These are phyloP conservation scores for Globisporangium mamillatum DNA, from an alignment of 352 stramenopile genomes.

Conservation along the genomic window DNA sequence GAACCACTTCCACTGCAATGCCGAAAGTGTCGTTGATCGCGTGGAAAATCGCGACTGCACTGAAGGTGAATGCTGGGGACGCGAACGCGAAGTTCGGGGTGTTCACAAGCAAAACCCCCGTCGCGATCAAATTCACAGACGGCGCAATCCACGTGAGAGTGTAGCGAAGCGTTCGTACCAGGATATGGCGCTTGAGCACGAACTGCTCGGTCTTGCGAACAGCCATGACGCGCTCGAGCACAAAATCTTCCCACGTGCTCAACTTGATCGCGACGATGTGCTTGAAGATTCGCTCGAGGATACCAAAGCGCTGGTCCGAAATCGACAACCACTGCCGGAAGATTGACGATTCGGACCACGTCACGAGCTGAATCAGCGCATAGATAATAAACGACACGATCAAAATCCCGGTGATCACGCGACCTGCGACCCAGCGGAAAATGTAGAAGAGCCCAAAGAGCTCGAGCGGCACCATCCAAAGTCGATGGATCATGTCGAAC, in stretches of 20 bases:
- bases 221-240: constrained; percentile 35
- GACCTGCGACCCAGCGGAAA: constrained; percentile 19
- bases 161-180: constrained; percentile 30
- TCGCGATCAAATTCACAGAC: constrained; percentile 34
- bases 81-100: constrained; percentile 23
- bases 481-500: constrained; percentile 30
- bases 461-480: constrained; percentile 33
- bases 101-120: constrained; percentile 26
- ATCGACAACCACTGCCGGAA: constrained; percentile 17
- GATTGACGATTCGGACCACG: constrained; percentile 10
- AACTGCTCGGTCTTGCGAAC: constrained; percentile 36
- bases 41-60: constrained; percentile 35
- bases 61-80: constrained; percentile 34
- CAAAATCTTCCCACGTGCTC: constrained; percentile 56
- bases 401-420: constrained; percentile 16
- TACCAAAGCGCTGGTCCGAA: constrained; percentile 17
- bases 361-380: constrained; percentile 18
- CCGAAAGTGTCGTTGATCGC: constrained; percentile 36
- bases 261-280: constrained; percentile 39
- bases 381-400: constrained; percentile 17
- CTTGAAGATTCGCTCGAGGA: constrained; percentile 15
- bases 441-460: constrained; percentile 19
- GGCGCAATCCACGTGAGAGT: constrained; percentile 38
- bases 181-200: constrained; percentile 21
- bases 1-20: constrained; percentile 17